Conservation (phyloP, 805 yeast genomes). For the Kodamaea leandrae region DNA sequence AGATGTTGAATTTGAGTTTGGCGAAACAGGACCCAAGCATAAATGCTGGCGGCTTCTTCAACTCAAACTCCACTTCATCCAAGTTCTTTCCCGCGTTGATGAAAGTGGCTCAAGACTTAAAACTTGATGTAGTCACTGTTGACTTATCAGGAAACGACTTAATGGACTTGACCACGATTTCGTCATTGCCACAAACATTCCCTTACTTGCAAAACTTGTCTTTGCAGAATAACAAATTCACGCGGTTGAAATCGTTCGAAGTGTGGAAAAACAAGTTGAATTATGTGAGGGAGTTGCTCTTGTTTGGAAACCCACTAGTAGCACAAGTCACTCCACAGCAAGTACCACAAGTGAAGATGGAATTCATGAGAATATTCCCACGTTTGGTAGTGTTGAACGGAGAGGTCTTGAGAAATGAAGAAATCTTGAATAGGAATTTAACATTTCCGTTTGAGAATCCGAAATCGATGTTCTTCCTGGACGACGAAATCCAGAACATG, state of each 20-base stretch:
- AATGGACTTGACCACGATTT: constrained; percentile 55
- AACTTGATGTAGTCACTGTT: constrained; percentile 64
- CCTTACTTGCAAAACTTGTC: constrained; percentile 80
- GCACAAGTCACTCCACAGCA: constrained; percentile 26
- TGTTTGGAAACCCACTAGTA: constrained; percentile 74
- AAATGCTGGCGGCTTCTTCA: constrained; percentile 60
- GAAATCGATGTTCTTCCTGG: constrained; percentile 79
- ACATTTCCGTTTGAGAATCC: constrained; percentile 54
- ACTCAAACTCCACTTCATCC: constrained; percentile 57
- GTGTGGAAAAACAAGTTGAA: constrained; percentile 76
- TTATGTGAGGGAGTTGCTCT: constrained; percentile 69
- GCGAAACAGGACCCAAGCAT: constrained; percentile 65
- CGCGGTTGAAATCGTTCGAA: constrained; percentile 59
- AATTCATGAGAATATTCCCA: constrained; percentile 75
- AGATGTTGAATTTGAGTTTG: constrained; percentile 66
- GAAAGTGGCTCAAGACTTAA: constrained; percentile 64
- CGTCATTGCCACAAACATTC: constrained; percentile 66
- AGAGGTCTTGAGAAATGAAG: constrained; percentile 70
- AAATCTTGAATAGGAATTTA: constrained; percentile 49
- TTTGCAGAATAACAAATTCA: constrained; percentile 69
- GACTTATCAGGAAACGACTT: constrained; percentile 62
- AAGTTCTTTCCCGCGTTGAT: constrained; percentile 89
- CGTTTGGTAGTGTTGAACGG: constrained; percentile 76
- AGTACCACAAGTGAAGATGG: constrained; percentile 48
- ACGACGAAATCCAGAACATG: constrained; percentile 60